Conservation (phyloP, 2,329 filamentous ascomycete species). For the Nemania diffusa region DNA sequence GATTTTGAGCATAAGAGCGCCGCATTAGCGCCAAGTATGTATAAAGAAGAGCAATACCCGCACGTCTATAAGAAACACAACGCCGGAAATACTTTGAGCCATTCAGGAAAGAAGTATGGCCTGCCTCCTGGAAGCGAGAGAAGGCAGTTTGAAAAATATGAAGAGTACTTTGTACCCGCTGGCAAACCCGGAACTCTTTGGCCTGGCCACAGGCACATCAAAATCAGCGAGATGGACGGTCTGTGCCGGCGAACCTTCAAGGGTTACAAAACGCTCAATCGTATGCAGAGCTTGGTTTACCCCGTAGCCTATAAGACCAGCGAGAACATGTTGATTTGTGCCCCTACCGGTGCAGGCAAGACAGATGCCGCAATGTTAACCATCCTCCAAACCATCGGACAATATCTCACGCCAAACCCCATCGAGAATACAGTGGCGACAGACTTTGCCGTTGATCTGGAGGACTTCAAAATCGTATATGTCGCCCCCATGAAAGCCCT, state of each 20-base stretch:
- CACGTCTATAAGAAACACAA: constrained; percentile 90
- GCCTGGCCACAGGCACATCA: constrained; percentile 77
- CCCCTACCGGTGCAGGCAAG: constrained; percentile 97
- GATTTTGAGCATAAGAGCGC: constrained; percentile 88
- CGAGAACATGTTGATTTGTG: constrained; percentile 99
- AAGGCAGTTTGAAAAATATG: constrained; percentile 79
- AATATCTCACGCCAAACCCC: constrained; percentile 84
- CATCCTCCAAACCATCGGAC: constrained; percentile 87
- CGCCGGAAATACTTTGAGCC: constrained; percentile 85
- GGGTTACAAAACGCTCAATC: constrained; percentile 91
- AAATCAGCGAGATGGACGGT: constrained; percentile 85
- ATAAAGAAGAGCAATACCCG: constrained; percentile 82
- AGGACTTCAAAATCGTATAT: constrained; percentile 98
- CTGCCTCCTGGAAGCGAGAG: constrained; percentile 80
- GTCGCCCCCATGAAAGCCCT: constrained; percentile 99
- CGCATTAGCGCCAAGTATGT: constrained; percentile 74
- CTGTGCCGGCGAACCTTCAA: constrained; percentile 92
- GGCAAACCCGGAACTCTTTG: constrained; percentile 79
- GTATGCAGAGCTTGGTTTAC: constrained; percentile 98
- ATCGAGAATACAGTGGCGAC: constrained; percentile 76
- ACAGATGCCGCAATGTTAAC: constrained; percentile 98
- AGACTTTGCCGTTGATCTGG: constrained; percentile 82
- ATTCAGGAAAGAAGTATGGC: constrained; percentile 82
- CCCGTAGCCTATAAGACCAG: constrained; percentile 94
- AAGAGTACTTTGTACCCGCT: constrained; percentile 89